These are phyloP conservation scores for Silybum marianum DNA, from an alignment of 129 eudicot species.

Conservation along the genomic window DNA sequence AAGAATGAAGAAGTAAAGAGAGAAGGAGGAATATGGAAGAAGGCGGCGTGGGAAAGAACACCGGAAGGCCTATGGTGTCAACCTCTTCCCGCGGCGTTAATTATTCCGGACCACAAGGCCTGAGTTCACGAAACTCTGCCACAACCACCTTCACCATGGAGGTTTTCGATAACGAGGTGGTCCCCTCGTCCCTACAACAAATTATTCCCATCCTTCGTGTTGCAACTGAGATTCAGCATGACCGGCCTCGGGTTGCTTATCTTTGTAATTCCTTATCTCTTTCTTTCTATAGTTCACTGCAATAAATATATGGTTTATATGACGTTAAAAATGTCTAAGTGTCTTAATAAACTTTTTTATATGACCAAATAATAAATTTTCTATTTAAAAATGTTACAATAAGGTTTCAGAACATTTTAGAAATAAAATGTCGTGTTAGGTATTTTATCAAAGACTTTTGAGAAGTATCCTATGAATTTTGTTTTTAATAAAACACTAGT, in stretches of 20 bases:
- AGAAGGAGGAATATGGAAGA: conserved; percentile 38
- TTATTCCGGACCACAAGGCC: conserved; percentile 35
- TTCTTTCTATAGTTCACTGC: not conserved
- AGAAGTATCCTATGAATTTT: not conserved
- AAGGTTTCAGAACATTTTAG: not conserved
- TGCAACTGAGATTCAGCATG: conserved; percentile 75
- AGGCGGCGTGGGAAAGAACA: conserved; percentile 36
- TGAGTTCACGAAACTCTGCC: conserved; percentile 76
- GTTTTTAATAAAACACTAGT: not conserved
- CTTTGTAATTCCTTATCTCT: conserved; percentile 55
- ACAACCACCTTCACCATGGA: conserved; percentile 84
- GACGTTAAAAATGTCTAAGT: not conserved
- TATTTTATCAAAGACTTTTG: not conserved
- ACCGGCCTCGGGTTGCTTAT: conserved; percentile 92
- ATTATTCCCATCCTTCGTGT: conserved; percentile 93
- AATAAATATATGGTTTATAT: not conserved
- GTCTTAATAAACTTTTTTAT: not conserved
- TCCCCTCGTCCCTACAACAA: conserved; percentile 85
- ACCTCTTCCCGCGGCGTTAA: conserved; percentile 27
- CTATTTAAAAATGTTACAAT: not conserved
- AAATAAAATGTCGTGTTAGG: not conserved
- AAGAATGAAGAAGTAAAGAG: conserved; percentile 38
- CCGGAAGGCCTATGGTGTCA: conserved; percentile 24
- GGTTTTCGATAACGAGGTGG: conserved; percentile 94
- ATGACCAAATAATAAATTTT: not conserved